These are phyloP conservation scores for Sphenostylis stenocarpa DNA, from an alignment of 306 rosid species.

Conservation along the genomic window DNA sequence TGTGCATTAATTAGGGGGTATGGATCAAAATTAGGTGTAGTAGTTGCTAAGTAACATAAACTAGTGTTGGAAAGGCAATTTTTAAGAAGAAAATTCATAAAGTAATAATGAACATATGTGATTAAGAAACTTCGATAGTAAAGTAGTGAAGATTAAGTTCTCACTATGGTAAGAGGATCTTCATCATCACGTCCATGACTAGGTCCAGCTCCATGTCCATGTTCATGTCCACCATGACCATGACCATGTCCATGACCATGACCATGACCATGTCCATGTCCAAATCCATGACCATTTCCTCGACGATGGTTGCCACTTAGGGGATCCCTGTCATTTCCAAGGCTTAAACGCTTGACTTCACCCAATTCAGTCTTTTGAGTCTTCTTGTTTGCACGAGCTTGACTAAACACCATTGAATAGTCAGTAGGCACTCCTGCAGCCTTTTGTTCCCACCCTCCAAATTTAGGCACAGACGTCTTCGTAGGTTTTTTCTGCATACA, in stretches of 20 bases:
- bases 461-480: slow-evolving; percentile 80
- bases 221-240: neutral
- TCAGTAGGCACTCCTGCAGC: slow-evolving; percentile 48
- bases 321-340: slow-evolving; percentile 48
- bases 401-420: slow-evolving; percentile 68
- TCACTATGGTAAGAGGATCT: slow-evolving; percentile 25
- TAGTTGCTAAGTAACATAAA: neutral
- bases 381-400: slow-evolving; percentile 69
- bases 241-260: neutral
- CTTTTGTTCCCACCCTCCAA: slow-evolving; percentile 85
- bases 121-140: neutral
- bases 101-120: neutral
- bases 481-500: slow-evolving; percentile 44
- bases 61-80: neutral
- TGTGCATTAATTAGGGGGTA: slow-evolving; percentile 53
- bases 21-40: slow-evolving; percentile 45
- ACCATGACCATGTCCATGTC: neutral
- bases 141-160: neutral
- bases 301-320: slow-evolving; percentile 14
- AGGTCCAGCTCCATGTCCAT: neutral
- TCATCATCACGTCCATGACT: neutral
- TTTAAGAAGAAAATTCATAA: neutral
- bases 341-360: slow-evolving; percentile 49
- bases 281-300: neutral
- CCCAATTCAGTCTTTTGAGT: slow-evolving; percentile 53